Base-by-base conservation (phyloP, 495 filamentous ascomycete species). In the Aspergillus coremiiformis region DNA sequence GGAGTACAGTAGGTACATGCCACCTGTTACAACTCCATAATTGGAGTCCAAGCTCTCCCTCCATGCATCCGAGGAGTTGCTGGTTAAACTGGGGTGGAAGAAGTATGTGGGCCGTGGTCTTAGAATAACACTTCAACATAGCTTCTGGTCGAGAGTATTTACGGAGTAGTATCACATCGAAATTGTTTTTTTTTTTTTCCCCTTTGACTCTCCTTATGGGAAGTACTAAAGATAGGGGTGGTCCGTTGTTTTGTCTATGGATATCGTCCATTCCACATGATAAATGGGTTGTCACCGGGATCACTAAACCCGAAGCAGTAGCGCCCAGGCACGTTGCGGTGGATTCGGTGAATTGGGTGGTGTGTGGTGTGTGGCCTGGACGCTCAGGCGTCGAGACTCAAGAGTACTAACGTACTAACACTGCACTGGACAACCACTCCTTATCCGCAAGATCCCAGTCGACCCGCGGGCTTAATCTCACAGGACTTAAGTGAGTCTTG, bases 301-400 rank as follows among this genome's bases (percentile, higher is more conserved):
- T 6, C 45, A 14, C 49, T 53, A 53, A 49, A n/a, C 51, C 27
- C 9, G 20, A 53, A 49, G 9, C 0, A 43, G 39, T 26, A 23
- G 41, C 14, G 6, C 22, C 15, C 24, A 19, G 41, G 41, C 41
- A 26, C 26, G 41, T n/a, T n/a, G 12, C 19, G 45, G 43, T 41
- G 22, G 30, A 24, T 49, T 37, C 24, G 30, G 24, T 39, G 9
- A 22, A 27, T 27, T 27, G 4, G 24, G 4, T 27, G 35, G 29
- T 23, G n/a, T n/a, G n/a, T n/a, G n/a, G n/a, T n/a, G n/a, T n/a
- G 44, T 43, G 12, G 58, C 58, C 58, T 54, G 35, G 47, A 44
- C 41, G 21, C 44, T 57, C 54, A 57, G 58, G 58, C 58, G 32
- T 33, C 54, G 12, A 32, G 33, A 24, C 21, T 39, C 54, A 17